Percentiles rank a stretch among this genome's conserved stretches.
Conservation (phyloP, 2,329 filamentous ascomycete species). For the Ascochyta viciae-villosae region DNA sequence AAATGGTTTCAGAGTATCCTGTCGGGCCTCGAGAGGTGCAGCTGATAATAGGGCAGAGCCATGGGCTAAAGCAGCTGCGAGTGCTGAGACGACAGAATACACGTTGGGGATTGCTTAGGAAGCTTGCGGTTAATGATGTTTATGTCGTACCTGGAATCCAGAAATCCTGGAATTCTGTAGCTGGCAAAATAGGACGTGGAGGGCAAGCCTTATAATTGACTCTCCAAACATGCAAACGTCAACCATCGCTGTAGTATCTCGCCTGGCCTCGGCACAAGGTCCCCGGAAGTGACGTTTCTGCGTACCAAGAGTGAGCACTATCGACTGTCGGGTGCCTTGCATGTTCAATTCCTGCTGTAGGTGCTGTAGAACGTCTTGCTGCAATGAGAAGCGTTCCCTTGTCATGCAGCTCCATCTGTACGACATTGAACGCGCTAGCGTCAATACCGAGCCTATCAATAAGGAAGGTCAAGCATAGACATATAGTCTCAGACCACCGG, state of each 20-base stretch:
- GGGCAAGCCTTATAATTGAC: neutral
- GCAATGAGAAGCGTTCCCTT: neutral
- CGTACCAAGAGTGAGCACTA: neutral
- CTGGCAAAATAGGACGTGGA: too few relatives aligned
- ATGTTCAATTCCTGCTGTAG: neutral
- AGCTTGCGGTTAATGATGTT: neutral
- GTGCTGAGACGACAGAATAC: conserved; percentile 17
- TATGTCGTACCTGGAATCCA: neutral
- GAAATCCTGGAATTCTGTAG: too few relatives aligned
- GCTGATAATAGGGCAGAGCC: conserved; percentile 11
- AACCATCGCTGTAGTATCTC: neutral
- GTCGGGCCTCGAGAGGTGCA: conserved; percentile 19
- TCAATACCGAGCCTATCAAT: neutral
- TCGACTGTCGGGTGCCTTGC: conserved; percentile 2
- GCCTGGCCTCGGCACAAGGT: too few relatives aligned
- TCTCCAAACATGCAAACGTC: too few relatives aligned
- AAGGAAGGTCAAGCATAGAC: neutral
- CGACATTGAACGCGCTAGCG: neutral
- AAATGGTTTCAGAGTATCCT: conserved; percentile 27
- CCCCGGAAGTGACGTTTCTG: too few relatives aligned
- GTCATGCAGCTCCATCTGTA: neutral
- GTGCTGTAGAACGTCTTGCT: neutral
- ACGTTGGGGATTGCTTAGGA: conserved; percentile 2
- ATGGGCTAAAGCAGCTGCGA: conserved; percentile 20
- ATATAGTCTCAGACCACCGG: neutral